Conservation (phyloP, 225 moss, liverwort and hornwort genomes). For the Asterella californica region DNA sequence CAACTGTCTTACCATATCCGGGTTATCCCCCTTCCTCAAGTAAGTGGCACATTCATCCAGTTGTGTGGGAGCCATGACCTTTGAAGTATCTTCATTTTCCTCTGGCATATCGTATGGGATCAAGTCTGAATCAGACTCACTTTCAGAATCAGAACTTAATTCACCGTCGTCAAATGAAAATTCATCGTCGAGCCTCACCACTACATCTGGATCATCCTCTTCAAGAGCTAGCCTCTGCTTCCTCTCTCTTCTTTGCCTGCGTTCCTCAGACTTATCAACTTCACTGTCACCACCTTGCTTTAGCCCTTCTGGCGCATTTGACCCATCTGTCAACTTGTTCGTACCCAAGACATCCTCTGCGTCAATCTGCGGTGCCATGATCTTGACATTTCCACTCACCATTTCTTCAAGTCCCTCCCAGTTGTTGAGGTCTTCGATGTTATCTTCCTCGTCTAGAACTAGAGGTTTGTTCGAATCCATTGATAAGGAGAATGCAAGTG, state of each 20-base stretch:
- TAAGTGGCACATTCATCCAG: slow-evolving; percentile 59
- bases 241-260: slow-evolving; percentile 53
- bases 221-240: slow-evolving; percentile 62
- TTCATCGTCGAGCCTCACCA: slow-evolving; percentile 66
- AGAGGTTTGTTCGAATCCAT: slow-evolving; percentile 80
- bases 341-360: neutral
- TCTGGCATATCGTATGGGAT: slow-evolving; percentile 92
- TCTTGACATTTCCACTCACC: slow-evolving; percentile 34
- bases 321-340: neutral
- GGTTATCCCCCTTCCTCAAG: slow-evolving; percentile 75
- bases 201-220: slow-evolving; percentile 91
- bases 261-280: slow-evolving; percentile 40
- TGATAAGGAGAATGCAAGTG: slow-evolving; percentile 70
- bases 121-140: slow-evolving; percentile 55
- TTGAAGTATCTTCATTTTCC: slow-evolving; percentile 55
- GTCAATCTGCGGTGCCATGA: slow-evolving; percentile 3
- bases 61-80: slow-evolving; percentile 62
- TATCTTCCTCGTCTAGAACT: slow-evolving; percentile 68
- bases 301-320: neutral
- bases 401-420: slow-evolving; percentile 60
- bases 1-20: slow-evolving; percentile 55
- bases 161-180: slow-evolving; percentile 49
- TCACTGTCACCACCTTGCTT: slow-evolving; percentile 27
- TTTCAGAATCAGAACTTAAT: slow-evolving; percentile 46
- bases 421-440: slow-evolving; percentile 53